Base-by-base conservation (phyloP, 2,329 filamentous ascomycete species). In the Phaeosphaeriaceae sp. region DNA sequence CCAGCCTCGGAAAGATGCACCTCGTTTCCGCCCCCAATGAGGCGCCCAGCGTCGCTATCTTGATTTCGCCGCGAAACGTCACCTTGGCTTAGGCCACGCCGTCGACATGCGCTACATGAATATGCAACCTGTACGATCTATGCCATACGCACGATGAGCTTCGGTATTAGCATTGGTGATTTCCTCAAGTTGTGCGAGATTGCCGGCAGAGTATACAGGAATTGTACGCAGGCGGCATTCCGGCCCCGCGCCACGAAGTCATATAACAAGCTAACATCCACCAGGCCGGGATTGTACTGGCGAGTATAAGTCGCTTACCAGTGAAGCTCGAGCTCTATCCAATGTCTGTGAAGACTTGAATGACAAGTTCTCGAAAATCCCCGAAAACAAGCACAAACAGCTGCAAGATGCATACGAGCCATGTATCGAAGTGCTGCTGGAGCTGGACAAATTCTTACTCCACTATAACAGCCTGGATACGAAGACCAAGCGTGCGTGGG, bases 381-480 rank as follows among this genome's bases (percentile, higher is more conserved):
- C 65, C 10, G 24, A 52, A 7, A 53, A 45, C 27, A 71, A 70
- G 49, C 59, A 58, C 20, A 51, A 63, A 24, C 63, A 69, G 49
- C 66, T 73, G 11, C 19, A 66, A 19, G 62, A 68, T 41, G 63
- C 62, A 15, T 71, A 64, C 53, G 58, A 66, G 31, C 61, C 63
- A 48, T 72, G 70, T 50, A 58, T 71, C 15, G 66, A 70, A 10
- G 65, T 74, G 1, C 58, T 75, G 5, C 53, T 58, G 19, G 72
- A 74, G 42, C 66, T 74, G 19, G 68, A 72, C 20, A 61, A 61
- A 45, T 54, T 67, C 4, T 56, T 76, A 11, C 48, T 61, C 19
- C 68, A 70, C 53, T 74, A 74, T 60, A 70, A 73, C 51, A 56
- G 55, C 15, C 66, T 75, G 19, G 67, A 74, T 27, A 67, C 70